phyloP scores from a whole-genome alignment of 1,139 yeast species.

The Kurtzmaniella quercitrusa region DNA sequence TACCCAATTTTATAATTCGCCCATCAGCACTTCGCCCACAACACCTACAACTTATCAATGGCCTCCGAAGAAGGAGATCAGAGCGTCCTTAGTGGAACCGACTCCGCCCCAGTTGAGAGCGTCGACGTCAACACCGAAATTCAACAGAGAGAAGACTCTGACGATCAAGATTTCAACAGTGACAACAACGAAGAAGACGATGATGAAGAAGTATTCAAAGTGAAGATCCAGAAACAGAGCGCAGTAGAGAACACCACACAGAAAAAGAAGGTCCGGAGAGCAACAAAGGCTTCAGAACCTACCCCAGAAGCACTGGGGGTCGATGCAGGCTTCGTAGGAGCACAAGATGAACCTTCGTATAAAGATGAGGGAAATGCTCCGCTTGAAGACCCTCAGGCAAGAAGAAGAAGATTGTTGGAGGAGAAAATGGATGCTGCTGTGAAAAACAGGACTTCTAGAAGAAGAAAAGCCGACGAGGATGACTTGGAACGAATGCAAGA shows the following conservation, averaged over 20 bases:
- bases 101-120: constrained; percentile 4
- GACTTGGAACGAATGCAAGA: constrained; percentile 95
- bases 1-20: neutral
- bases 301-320: constrained; percentile 9
- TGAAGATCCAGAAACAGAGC: constrained; percentile 26
- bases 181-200: constrained; percentile 16
- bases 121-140: constrained; percentile 11
- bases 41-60: neutral
- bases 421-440: constrained; percentile 75
- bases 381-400: constrained; percentile 44
- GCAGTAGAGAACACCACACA: constrained; percentile 24
- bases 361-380: constrained; percentile 9
- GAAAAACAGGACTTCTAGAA: constrained; percentile 56
- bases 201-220: constrained; percentile 28
- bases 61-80: constrained; percentile 8
- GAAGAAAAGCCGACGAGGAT: constrained; percentile 74
- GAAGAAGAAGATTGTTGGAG: constrained; percentile 75
- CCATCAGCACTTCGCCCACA: neutral
- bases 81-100: constrained; percentile 8
- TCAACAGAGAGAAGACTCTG: neutral
- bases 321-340: constrained; percentile 12
- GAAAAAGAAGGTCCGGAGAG: constrained; percentile 36
- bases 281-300: constrained; percentile 11
- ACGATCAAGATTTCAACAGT: constrained; percentile 9
- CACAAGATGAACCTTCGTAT: constrained; percentile 6